Conservation (phyloP, 2,329 filamentous ascomycete genomes). For the Fusarium musae region DNA sequence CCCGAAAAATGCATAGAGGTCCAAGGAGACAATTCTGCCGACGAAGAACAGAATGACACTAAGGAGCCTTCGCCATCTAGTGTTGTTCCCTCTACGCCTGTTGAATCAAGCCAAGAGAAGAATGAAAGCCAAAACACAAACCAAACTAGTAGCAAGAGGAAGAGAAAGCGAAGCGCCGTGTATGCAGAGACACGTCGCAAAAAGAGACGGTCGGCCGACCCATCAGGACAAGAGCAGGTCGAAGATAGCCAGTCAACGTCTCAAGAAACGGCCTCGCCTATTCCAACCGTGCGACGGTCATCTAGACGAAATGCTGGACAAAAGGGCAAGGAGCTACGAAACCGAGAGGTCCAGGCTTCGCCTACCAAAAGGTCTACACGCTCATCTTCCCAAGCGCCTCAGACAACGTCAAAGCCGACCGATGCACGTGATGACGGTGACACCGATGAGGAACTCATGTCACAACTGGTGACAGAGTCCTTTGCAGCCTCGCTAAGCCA, state of each 20-base stretch:
- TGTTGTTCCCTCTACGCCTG: constrained; percentile 43
- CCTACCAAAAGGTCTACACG: constrained; percentile 18
- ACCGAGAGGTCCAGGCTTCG: constrained; percentile 17
- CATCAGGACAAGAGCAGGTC: constrained; percentile 23
- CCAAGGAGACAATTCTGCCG: constrained; percentile 34
- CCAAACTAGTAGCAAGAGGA: constrained; percentile 41
- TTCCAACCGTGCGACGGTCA: constrained; percentile 37
- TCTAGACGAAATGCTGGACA: constrained; percentile 39
- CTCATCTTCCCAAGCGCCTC: constrained; percentile 2
- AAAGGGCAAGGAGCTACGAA: constrained; percentile 24
- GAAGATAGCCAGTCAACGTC: constrained; percentile 34
- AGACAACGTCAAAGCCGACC: not conserved
- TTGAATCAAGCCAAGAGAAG: constrained; percentile 13
- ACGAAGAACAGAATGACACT: constrained; percentile 19
- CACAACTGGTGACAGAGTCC: constrained; percentile 55
- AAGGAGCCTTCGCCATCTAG: constrained; percentile 20
- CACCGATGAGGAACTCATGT: constrained; percentile 56
- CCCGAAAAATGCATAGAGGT: constrained; percentile 37
- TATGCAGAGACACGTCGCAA: constrained; percentile 44
- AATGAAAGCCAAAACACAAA: constrained; percentile 21
- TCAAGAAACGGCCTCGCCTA: constrained; percentile 32
- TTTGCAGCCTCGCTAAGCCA: constrained; percentile 52
- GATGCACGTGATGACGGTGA: constrained; percentile 45
- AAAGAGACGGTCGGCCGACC: constrained; percentile 43
- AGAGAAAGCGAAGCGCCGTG: constrained; percentile 45